These are phyloP conservation scores for Ascochyta rabiei DNA, from an alignment of 2,329 filamentous ascomycete genomes.

Conservation along the genomic window DNA sequence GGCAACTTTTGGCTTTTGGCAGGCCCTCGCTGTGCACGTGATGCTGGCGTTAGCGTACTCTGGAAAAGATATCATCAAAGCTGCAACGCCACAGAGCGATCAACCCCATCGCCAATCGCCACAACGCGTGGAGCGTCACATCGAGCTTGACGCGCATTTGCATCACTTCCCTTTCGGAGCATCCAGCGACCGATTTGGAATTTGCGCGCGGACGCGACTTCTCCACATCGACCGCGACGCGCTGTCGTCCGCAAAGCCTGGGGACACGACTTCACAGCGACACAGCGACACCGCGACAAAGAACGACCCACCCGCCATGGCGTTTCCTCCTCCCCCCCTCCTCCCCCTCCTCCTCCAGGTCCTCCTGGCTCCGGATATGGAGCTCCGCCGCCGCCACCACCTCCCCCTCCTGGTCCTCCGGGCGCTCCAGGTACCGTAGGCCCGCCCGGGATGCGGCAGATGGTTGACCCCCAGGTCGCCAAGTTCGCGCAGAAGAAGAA, in stretches of 20 bases:
- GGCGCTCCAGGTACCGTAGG: conserved; percentile 57
- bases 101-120: conserved; percentile 36
- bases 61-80: conserved; percentile 34
- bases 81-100: conserved; percentile 26
- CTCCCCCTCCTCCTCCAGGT: conserved; percentile 47
- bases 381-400: conserved; percentile 66
- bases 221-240: conserved; percentile 26
- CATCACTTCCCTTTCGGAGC: conserved; percentile 17
- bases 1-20: not conserved
- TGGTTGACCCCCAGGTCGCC: conserved; percentile 80
- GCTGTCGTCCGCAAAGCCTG: conserved; percentile 34
- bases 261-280: conserved; percentile 29
- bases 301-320: conserved; percentile 24
- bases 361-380: conserved; percentile 32
- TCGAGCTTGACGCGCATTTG: conserved; percentile 27
- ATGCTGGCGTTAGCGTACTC: conserved; percentile 11
- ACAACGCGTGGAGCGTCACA: conserved; percentile 37
- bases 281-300: conserved; percentile 17
- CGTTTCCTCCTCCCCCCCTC: conserved; percentile 51
- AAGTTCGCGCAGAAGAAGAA: conserved; percentile 99
- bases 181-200: conserved; percentile 14
- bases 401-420: conserved; percentile 56
- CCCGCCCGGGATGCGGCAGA: conserved; percentile 74
- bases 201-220: conserved; percentile 34
- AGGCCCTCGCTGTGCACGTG: conserved; percentile 5